Base-by-base conservation (phyloP, 1,139 yeast genomes). In the Kodamaea suecica region DNA sequence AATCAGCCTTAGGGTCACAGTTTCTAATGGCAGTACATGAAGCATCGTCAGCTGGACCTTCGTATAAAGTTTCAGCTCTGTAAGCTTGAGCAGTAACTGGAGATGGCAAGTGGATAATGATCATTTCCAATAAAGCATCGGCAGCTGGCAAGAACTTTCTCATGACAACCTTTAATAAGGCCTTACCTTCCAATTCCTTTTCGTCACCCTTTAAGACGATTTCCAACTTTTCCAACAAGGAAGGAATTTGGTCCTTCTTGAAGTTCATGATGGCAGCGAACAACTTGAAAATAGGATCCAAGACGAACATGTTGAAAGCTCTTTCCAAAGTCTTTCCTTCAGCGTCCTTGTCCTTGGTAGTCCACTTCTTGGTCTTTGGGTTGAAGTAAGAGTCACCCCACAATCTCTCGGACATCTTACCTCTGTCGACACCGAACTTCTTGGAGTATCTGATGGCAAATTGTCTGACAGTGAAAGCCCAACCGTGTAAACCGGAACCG, bases 311-410 rank as follows among this genome's bases (percentile, higher is more conserved):
- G 90, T 86, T 87, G 95, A 92, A 92, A 63, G 97, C 97, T 82
- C 98, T 88, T 76, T 92, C 97, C 66, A 92, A 84, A 43, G 80
- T 71, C 77, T 87, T 84, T 61, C 98, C 98, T 61, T 84, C 87
- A 59, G 97, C 94, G 60, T 88, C 97, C 70, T 83, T 87, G 61
- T 81, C 95, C 77, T 84, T 85, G 87, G 80, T 86, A 59, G 97
- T 76, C 98, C 98, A 92, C 78, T 92, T 92, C 86, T 90, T 92
- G 73, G 97, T 92, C 87, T 90, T 92, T 73, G 98, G 97, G 90
- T 92, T 92, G 84, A 92, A 92, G 94, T 77, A 92, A 73, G 95
- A 85, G 79, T 92, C 97, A 75, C 98, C 98, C 98, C 98, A 92
- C 73, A 92, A 84, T 80, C 97, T 85, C 73, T 86, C 92, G 96